A percentile compares a stretch with the other conserved stretches of the same genome.
phyloP scores from a whole-genome alignment of 495 filamentous ascomycete species.

The Aspergillus egyptiacus region DNA sequence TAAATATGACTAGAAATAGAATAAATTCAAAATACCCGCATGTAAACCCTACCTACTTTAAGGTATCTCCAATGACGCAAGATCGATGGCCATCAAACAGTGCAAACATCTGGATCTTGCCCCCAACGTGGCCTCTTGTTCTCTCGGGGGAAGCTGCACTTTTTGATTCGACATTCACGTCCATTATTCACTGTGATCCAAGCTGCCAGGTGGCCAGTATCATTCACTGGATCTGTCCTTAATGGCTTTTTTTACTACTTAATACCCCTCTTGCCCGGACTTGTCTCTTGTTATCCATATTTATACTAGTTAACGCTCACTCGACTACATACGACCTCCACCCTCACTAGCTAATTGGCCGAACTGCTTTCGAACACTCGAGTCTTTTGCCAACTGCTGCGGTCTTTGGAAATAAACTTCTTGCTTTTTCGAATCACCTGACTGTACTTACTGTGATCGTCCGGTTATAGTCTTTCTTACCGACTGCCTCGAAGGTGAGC shows the following conservation, averaged over 20 bases:
- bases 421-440: too few relatives aligned
- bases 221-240: conserved; percentile 11
- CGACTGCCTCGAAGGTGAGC: conserved; percentile 8
- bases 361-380: background rate
- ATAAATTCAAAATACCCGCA: background rate
- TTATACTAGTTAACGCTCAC: too few relatives aligned
- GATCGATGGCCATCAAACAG: conserved; percentile 9
- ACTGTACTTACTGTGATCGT: too few relatives aligned
- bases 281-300: background rate
- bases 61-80: background rate
- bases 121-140: conserved; percentile 22
- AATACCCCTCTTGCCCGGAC: conserved; percentile 4
- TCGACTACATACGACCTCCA: too few relatives aligned
- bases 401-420: too few relatives aligned
- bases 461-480: too few relatives aligned
- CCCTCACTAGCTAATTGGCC: too few relatives aligned
- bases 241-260: conserved; percentile 19
- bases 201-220: conserved; percentile 33
- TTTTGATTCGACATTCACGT: conserved; percentile 7
- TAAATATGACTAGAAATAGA: background rate
- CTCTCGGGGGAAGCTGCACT: background rate
- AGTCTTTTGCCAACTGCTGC: too few relatives aligned
- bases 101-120: conserved; percentile 16
- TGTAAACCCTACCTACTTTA: too few relatives aligned
- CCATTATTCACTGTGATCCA: background rate